Base-by-base conservation (phyloP, 169 alveolate genomes). In the Plasmodium falciparum region DNA sequence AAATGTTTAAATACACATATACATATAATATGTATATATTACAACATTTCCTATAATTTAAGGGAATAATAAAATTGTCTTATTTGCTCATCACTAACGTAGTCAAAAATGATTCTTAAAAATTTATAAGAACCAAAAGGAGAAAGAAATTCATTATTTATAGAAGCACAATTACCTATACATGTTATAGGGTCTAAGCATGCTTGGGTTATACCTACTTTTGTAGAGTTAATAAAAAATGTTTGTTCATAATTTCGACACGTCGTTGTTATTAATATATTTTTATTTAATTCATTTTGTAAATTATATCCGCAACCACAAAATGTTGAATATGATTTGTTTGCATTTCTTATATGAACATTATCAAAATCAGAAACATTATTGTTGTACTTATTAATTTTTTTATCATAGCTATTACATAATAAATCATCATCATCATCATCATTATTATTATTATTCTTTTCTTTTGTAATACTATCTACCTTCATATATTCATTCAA, bases 121-220 rank as follows among this genome's bases (percentile, higher is more conserved):
- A 80, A 80, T 69, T 67, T 66, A 66, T 80, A 80, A 43, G 12
- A 29, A 80, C 90, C 90, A 49, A 80, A 80, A 15, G 90, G 90
- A 15, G 85, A 52, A 39, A 58, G 20, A 62, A 54, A 80, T 49
- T 80, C 90, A 47, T 71, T 71, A 66, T 71, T 80, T 13, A 22
- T 45, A 54, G 90, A 80, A 33, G 24, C 47, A 43, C 90, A 80
- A 49, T 80, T 80, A 17, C 90, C 90, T 54, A 80, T 67, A 71
- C 83, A 80, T 8, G 73, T 20, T 80, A 80, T 80, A n/a, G 90
- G 65, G 47, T 63, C 58, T 15, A 20, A 73, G 15, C 90, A 80
- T 12, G 90, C 47, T 33, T 26, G 75, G 20, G 78, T 54, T 52
- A 43, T 63, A n/a, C 90, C 90, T 15, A 80, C 90, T 33, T 80